Evolutionary conservation across 2,329 filamentous ascomycete genomes (phyloP).

Genomic region (Microsporum audouinii): DNA sequence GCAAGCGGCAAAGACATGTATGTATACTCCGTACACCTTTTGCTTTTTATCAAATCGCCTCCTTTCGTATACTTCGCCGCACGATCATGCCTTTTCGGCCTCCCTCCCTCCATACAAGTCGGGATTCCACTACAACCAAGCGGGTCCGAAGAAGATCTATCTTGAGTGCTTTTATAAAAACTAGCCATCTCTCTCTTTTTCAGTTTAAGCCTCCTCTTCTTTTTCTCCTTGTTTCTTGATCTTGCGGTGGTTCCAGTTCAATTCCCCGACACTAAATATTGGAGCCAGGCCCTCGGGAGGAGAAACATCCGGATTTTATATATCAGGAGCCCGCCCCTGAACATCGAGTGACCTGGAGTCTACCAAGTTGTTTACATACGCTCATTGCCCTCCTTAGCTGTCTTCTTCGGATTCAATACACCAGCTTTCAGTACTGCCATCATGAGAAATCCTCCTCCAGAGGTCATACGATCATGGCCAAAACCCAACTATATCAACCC

Average conservation of each 20-base stretch:
- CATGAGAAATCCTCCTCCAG: conserved; percentile 15
- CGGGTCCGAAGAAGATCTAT: neutral
- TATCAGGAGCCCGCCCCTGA: neutral
- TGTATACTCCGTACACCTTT: neutral
- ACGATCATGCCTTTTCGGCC: neutral
- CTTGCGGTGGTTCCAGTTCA: neutral
- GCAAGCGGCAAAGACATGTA: neutral
- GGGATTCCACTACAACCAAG: neutral
- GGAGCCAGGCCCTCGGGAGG: neutral
- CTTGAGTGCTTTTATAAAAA: neutral
- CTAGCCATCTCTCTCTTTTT: neutral
- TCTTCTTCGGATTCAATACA: neutral
- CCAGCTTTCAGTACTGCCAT: neutral
- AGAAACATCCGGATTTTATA: neutral
- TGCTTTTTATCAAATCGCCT: neutral
- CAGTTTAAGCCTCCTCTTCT: neutral
- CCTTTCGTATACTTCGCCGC: neutral
- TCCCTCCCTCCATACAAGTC: neutral
- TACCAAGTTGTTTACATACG: neutral
- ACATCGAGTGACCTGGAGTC: neutral
- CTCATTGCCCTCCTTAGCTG: neutral
- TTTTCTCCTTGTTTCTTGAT: neutral
- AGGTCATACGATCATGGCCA: conserved; percentile 19
- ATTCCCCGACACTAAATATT: neutral
- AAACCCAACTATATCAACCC: conserved; percentile 24